phyloP scores from a whole-genome alignment of 169 alveolate genomes.

The Plasmodium berghei region DNA sequence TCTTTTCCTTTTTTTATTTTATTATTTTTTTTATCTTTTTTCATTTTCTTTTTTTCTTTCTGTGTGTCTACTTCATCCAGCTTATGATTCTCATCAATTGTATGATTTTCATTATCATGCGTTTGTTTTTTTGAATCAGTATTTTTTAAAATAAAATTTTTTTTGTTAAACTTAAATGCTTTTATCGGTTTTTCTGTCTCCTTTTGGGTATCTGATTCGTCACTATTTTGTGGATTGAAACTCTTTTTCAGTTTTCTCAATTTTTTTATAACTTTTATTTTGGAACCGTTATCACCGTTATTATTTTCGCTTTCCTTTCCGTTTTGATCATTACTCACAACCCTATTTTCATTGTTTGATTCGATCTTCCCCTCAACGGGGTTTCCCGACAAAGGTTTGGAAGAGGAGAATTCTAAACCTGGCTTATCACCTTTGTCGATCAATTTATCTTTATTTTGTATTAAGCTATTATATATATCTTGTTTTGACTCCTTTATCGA shows the following conservation, averaged over 20 bases:
- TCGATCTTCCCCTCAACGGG: not conserved
- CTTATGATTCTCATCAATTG: not conserved
- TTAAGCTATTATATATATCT: not conserved
- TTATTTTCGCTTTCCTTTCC: constrained; percentile 4
- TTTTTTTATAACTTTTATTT: not conserved
- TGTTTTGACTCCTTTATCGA: not conserved
- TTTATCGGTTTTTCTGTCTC: not conserved
- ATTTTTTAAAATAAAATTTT: constrained; percentile 8
- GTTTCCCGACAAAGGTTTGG: not conserved
- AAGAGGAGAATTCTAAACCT: not conserved
- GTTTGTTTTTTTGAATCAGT: not conserved
- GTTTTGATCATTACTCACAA: not conserved
- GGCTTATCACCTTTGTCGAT: not conserved
- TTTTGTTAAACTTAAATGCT: constrained; percentile 14
- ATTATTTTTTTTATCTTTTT: constrained; percentile 3
- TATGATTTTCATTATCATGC: not conserved
- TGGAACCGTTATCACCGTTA: not conserved
- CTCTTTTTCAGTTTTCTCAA: constrained; percentile 14
- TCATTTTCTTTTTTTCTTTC: not conserved
- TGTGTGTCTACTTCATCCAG: not conserved
- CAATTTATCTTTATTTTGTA: not conserved
- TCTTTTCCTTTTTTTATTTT: constrained; percentile 6
- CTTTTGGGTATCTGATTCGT: not conserved
- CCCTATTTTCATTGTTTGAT: not conserved
- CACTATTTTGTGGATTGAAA: not conserved